phyloP scores from a whole-genome alignment of 1,284 basidiomycete species.

The Termitomyces sp. region DNA sequence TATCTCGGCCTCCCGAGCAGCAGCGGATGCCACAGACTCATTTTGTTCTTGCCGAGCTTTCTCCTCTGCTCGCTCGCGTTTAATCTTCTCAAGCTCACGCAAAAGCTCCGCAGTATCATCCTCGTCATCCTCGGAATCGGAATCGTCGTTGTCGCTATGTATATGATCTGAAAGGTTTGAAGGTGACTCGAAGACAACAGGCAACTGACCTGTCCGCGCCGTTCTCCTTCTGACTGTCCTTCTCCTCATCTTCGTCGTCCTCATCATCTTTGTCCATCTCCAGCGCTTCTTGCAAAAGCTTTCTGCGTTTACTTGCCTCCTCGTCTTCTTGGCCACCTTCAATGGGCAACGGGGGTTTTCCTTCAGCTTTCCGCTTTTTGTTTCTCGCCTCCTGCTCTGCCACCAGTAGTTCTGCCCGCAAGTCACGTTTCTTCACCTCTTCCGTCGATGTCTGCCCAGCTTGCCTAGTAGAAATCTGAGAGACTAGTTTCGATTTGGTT shows the following conservation, averaged over 20 bases:
- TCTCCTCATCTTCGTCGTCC: constrained; percentile 48
- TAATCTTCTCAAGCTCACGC: constrained; percentile 92
- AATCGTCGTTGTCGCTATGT: constrained; percentile 24
- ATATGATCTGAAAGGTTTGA: not conserved
- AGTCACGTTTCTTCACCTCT: constrained; percentile 76
- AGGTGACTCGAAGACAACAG: not conserved
- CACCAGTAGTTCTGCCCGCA: constrained; percentile 74
- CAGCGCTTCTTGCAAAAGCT: constrained; percentile 76
- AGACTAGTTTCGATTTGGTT: not conserved
- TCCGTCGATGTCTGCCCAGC: constrained; percentile 74
- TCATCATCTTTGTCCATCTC: constrained; percentile 86
- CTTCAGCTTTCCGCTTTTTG: constrained; percentile 87
- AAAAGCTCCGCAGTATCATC: constrained; percentile 91
- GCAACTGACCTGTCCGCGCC: constrained; percentile 16
- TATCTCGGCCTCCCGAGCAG: constrained; percentile 73
- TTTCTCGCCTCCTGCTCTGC: constrained; percentile 83
- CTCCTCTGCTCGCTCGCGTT: constrained; percentile 89
- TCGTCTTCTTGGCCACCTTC: constrained; percentile 43
- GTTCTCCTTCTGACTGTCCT: constrained; percentile 24
- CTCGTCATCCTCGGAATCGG: constrained; percentile 60
- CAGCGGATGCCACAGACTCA: constrained; percentile 60
- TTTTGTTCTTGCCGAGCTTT: constrained; percentile 80
- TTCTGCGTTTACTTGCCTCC: constrained; percentile 70
- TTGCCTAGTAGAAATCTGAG: constrained; percentile 44
- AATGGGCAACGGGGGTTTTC: constrained; percentile 46